Percentiles rank a stretch among this genome's conserved stretches.
phyloP scores from a whole-genome alignment of 1,284 basidiomycete genomes.

The Cutaneotrichosporon spelunceum region DNA sequence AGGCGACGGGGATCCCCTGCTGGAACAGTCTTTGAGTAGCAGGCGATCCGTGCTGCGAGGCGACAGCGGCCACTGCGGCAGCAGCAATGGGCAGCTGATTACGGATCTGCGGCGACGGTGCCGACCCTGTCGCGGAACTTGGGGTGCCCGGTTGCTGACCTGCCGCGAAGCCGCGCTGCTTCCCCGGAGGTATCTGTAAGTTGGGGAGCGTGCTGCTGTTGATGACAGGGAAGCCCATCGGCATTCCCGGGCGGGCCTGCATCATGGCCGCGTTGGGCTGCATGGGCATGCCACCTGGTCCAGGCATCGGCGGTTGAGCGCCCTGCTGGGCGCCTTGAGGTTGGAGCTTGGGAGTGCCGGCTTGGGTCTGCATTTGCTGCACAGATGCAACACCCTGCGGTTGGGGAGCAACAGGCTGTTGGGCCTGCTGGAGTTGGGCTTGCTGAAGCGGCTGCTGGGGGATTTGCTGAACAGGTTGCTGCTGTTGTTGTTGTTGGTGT shows the following conservation, averaged over 20 bases:
- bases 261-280: slow-evolving; percentile 19
- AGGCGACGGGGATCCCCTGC: slow-evolving; percentile 36
- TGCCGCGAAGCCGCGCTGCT: slow-evolving; percentile 30
- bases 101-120: slow-evolving; percentile 29
- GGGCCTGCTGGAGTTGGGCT: neutral
- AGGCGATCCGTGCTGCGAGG: slow-evolving; percentile 3
- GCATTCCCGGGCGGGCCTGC: slow-evolving; percentile 16
- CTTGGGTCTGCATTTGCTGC: slow-evolving; percentile 6
- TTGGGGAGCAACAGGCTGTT: slow-evolving; percentile 5
- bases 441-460: slow-evolving; percentile 5
- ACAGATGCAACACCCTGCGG: neutral
- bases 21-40: slow-evolving; percentile 33
- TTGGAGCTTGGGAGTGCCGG: slow-evolving; percentile 7
- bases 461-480: neutral
- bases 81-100: slow-evolving; percentile 13
- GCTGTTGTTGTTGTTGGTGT: slow-evolving; percentile 13
- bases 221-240: slow-evolving; percentile 20
- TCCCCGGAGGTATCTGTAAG: slow-evolving; percentile 40
- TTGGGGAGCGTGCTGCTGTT: slow-evolving; percentile 25
- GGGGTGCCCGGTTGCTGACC: slow-evolving; percentile 12
- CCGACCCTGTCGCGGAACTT: neutral
- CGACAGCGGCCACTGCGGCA: slow-evolving; percentile 8
- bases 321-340: neutral
- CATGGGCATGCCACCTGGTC: slow-evolving; percentile 9
- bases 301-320: slow-evolving; percentile 3